Conservation (phyloP, 176 grass and related monocot species). For the Avena insularis region DNA sequence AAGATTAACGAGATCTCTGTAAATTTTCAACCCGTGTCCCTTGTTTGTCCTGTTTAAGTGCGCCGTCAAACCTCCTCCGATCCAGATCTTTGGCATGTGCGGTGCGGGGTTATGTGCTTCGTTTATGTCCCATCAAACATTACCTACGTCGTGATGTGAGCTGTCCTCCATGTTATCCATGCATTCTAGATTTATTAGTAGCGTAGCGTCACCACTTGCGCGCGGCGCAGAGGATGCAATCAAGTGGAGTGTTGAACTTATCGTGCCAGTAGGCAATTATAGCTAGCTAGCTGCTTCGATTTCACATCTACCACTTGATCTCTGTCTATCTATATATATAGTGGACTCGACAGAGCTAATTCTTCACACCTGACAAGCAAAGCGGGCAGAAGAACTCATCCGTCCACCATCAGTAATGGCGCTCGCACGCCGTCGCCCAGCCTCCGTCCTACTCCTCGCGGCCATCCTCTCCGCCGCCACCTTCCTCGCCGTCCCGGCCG, state of each 20-base stretch:
- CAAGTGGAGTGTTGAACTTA: not conserved
- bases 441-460: not conserved
- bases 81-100: not conserved
- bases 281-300: not conserved
- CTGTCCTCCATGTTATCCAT: not conserved
- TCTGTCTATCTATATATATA: not conserved
- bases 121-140: not conserved
- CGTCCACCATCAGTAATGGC: not conserved
- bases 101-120: no score
- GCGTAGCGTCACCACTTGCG: not conserved
- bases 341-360: not conserved
- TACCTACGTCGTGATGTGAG: not conserved
- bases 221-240: not conserved
- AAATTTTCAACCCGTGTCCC: no score
- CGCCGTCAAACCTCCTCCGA: not conserved
- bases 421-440: not conserved
- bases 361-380: not conserved
- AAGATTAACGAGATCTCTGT: no score
- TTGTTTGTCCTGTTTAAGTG: not conserved
- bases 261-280: not conserved
- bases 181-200: not conserved
- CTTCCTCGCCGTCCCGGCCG: slow-evolving; percentile 19
- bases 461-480: not conserved
- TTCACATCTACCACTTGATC: not conserved
- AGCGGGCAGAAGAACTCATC: not conserved